phyloP scores from a whole-genome alignment of 495 filamentous ascomycete species.

The Hypoxylon fuscum region DNA sequence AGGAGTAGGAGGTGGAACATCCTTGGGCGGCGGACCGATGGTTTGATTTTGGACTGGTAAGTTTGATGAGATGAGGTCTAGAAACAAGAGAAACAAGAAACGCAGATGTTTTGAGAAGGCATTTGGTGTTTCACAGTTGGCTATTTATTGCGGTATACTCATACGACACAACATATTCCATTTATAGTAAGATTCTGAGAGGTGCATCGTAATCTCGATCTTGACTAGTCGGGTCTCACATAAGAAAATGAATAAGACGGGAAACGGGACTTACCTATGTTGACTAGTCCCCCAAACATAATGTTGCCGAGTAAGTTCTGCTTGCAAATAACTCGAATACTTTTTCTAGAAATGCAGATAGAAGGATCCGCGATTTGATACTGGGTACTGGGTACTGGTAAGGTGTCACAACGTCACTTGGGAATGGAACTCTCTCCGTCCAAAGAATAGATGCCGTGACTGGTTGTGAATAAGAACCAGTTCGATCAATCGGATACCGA shows the following conservation, averaged over 20 bases:
- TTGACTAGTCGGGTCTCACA: neutral
- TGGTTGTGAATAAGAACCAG: too few species aligned
- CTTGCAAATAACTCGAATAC: neutral
- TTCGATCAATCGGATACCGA: too few species aligned
- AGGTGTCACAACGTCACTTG: slow-evolving; percentile 15
- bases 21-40: slow-evolving; percentile 49
- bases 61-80: slow-evolving; percentile 38
- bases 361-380: neutral
- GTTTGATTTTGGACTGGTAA: slow-evolving; percentile 45
- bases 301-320: neutral
- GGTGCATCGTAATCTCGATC: neutral
- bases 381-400: slow-evolving; percentile 1
- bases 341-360: neutral
- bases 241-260: neutral
- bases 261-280: slow-evolving; percentile 24
- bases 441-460: too few species aligned
- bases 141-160: slow-evolving; percentile 1
- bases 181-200: neutral
- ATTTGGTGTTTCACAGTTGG: neutral
- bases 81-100: too few species aligned
- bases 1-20: slow-evolving; percentile 63
- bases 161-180: neutral
- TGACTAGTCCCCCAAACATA: slow-evolving; percentile 33
- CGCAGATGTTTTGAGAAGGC: too few species aligned
- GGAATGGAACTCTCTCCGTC: too few species aligned